Percentiles rank a stretch among this genome's conserved stretches.
These are phyloP conservation scores for Entrophospora sp. DNA, from an alignment of 192 early-diverging fungal species.

Conservation along the genomic window DNA sequence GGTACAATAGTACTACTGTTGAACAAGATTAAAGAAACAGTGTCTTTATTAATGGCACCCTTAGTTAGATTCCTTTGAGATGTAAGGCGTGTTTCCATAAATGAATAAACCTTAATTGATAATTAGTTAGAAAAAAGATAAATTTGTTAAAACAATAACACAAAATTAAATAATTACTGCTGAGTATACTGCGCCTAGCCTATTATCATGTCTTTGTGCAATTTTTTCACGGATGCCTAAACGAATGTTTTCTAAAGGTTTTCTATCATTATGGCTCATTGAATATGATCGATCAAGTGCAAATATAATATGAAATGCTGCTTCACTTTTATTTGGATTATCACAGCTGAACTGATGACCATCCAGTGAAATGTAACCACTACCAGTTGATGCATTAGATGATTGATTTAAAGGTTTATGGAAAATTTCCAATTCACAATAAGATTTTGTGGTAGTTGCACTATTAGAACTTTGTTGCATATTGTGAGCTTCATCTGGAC, in stretches of 20 bases:
- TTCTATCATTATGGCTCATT: background rate
- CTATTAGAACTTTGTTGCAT: too few species aligned
- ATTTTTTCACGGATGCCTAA: background rate
- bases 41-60: constrained; percentile 1
- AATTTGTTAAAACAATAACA: background rate
- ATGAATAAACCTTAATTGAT: constrained; percentile 1
- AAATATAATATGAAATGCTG: constrained; percentile 18
- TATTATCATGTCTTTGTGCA: background rate
- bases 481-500: constrained; percentile 11
- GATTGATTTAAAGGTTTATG: background rate
- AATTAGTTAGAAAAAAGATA: too few species aligned
- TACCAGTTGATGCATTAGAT: background rate
- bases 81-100: constrained; percentile 10
- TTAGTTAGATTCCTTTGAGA: background rate
- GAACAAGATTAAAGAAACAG: constrained; percentile 17
- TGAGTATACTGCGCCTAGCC: constrained; percentile 17
- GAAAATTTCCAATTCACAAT: constrained; percentile 3
- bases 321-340: background rate
- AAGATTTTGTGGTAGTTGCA: background rate
- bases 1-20: too few species aligned
- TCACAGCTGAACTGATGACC: constrained; percentile 20
- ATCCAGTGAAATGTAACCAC: constrained; percentile 18
- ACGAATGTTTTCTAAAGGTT: background rate
- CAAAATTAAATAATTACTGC: background rate
- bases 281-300: constrained; percentile 12